These are phyloP conservation scores for Boletellus ananas DNA, from an alignment of 768 basidiomycete species.

Conservation along the genomic window DNA sequence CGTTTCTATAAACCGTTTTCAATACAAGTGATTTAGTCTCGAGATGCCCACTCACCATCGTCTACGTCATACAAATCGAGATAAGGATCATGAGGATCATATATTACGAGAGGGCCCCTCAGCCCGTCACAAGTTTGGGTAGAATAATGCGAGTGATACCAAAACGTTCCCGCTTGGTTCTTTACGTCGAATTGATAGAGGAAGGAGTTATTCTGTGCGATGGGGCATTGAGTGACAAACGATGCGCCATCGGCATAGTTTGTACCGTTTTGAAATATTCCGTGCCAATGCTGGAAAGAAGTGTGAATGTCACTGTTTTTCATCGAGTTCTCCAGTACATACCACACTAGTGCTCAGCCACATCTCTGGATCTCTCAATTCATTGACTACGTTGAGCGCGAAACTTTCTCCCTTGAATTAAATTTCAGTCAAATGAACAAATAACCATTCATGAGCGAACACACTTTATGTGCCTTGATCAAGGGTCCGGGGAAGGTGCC, in stretches of 20 bases:
- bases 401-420: slow-evolving; percentile 37
- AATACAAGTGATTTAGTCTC: not conserved
- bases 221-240: slow-evolving; percentile 35
- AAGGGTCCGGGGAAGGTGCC: slow-evolving; percentile 46
- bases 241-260: slow-evolving; percentile 45
- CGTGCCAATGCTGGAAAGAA: slow-evolving; percentile 50
- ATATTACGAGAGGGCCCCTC: slow-evolving; percentile 39
- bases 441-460: not conserved
- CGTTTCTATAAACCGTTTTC: slow-evolving; percentile 11
- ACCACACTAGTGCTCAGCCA: slow-evolving; percentile 46
- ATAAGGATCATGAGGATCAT: slow-evolving; percentile 41
- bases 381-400: slow-evolving; percentile 43
- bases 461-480: slow-evolving; percentile 36
- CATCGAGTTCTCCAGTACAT: not conserved
- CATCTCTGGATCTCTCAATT: slow-evolving; percentile 46
- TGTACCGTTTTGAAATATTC: slow-evolving; percentile 42
- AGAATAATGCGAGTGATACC: slow-evolving; percentile 38
- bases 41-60: slow-evolving; percentile 30
- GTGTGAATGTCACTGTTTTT: not conserved
- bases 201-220: slow-evolving; percentile 23
- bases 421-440: not conserved
- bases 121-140: slow-evolving; percentile 40
- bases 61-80: slow-evolving; percentile 40
- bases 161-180: slow-evolving; percentile 28
- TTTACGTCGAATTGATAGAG: slow-evolving; percentile 16